Evolutionary conservation across 768 basidiomycete species (phyloP).

Genomic region (Pleurotus tuber-regium): DNA sequence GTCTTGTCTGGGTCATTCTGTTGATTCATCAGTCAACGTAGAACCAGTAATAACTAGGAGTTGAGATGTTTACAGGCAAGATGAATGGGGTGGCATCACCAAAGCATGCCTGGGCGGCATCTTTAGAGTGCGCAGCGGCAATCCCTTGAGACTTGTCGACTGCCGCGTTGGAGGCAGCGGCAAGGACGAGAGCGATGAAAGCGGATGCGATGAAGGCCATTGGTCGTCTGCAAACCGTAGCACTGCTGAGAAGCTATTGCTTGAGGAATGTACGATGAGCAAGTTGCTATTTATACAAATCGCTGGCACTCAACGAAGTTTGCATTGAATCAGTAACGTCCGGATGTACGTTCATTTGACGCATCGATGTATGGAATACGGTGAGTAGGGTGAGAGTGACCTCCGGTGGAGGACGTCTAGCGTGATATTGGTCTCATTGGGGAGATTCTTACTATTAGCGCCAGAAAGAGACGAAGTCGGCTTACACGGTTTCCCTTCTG

Average conservation of each 20-base stretch:
- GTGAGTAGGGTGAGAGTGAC: no score
- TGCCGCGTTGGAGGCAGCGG: slow-evolving; percentile 1
- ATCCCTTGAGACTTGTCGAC: background rate
- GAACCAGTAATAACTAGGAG: background rate
- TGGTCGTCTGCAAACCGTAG: background rate
- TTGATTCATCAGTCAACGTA: background rate
- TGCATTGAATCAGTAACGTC: no score
- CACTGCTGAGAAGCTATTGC: background rate
- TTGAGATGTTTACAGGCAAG: background rate
- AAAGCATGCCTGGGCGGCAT: slow-evolving; percentile 2
- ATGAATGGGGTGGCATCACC: slow-evolving; percentile 4
- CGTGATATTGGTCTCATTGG: no score
- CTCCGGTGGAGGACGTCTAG: no score
- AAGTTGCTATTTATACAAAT: no score
- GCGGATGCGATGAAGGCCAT: slow-evolving; percentile 6
- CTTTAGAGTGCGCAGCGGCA: background rate
- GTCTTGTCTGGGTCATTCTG: background rate
- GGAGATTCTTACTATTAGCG: no score
- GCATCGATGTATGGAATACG: no score
- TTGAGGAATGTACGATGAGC: no score
- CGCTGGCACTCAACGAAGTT: no score
- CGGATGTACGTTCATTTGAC: no score
- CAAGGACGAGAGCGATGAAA: slow-evolving; percentile 4
- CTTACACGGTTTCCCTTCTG: no score
- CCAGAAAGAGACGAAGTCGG: no score